Percentiles rank a stretch among this genome's conserved stretches.
Evolutionary conservation across 176 grass and related monocot genomes (phyloP).

Genomic region (Eragrostis curvula): DNA sequence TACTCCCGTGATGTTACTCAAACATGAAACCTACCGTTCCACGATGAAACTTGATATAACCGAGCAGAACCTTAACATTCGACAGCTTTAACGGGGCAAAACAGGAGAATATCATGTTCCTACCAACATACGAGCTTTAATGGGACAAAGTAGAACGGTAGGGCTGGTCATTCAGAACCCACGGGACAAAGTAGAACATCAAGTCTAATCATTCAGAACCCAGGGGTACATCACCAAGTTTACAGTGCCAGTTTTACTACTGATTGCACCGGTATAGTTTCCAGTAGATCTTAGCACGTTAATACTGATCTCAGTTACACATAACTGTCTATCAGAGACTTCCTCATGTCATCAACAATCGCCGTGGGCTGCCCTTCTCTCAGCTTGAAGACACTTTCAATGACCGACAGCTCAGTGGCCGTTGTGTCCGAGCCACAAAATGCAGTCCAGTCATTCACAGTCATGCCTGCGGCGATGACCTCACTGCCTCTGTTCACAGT

Average conservation of each 20-base stretch:
- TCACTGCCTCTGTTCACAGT: conserved; percentile 97
- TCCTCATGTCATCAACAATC: conserved; percentile 91
- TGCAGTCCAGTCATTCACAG: conserved; percentile 96
- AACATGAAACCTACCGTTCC: background rate
- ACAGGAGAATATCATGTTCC: background rate
- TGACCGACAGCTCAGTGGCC: conserved; percentile 89
- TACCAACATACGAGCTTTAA: conserved; percentile 12
- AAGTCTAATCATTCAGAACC: conserved; percentile 23
- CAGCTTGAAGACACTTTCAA: conserved; percentile 94
- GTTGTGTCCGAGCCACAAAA: conserved; percentile 96
- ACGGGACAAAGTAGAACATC: background rate
- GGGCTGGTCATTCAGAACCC: conserved; percentile 11
- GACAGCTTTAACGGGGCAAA: background rate
- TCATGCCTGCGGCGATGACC: conserved; percentile 90
- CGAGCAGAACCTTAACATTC: background rate
- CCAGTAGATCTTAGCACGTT: conserved; percentile 15
- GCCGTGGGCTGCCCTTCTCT: conserved; percentile 71
- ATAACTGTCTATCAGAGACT: conserved; percentile 92
- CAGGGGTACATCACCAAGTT: conserved; percentile 6
- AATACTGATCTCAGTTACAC: conserved; percentile 47
- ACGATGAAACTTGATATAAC: background rate
- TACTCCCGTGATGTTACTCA: background rate
- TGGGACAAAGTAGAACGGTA: background rate
- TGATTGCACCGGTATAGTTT: conserved; percentile 6
- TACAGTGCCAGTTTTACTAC: conserved; percentile 9